Evolutionary conservation across 768 basidiomycete species (phyloP).

Genomic region (Boletus coccyginus): DNA sequence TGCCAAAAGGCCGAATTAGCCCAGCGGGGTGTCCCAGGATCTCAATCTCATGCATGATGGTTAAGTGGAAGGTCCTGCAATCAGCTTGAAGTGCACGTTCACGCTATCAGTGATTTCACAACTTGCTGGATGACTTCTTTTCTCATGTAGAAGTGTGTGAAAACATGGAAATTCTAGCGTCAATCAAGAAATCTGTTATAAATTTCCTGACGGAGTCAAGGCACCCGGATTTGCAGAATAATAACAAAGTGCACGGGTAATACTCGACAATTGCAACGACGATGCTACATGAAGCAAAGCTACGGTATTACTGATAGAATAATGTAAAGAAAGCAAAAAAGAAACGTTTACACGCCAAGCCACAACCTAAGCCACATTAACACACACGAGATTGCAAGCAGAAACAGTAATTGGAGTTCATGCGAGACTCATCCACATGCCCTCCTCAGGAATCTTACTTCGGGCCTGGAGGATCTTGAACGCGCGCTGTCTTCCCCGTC

Average conservation of each 20-base stretch:
- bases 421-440: conserved; percentile 84
- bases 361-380: conserved; percentile 9
- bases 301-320: conserved; percentile 33
- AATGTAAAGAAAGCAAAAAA: conserved; percentile 20
- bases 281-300: conserved; percentile 30
- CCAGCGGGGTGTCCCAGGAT: not conserved
- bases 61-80: too few species aligned
- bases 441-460: conserved; percentile 62
- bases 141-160: too few species aligned
- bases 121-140: too few species aligned
- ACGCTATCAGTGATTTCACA: too few species aligned
- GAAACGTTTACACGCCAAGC: conserved; percentile 8
- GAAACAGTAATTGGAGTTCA: conserved; percentile 14
- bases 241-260: conserved; percentile 13
- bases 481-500: conserved; percentile 56
- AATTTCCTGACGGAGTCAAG: too few species aligned
- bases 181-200: too few species aligned
- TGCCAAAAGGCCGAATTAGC: not conserved
- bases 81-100: not conserved
- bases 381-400: not conserved
- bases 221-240: not conserved
- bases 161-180: too few species aligned
- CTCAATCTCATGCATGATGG: not conserved
- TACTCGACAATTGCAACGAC: conserved; percentile 23
- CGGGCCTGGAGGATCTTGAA: conserved; percentile 68